phyloP scores from a whole-genome alignment of 106 monocot species.

The Dendrobium huoshanense region DNA sequence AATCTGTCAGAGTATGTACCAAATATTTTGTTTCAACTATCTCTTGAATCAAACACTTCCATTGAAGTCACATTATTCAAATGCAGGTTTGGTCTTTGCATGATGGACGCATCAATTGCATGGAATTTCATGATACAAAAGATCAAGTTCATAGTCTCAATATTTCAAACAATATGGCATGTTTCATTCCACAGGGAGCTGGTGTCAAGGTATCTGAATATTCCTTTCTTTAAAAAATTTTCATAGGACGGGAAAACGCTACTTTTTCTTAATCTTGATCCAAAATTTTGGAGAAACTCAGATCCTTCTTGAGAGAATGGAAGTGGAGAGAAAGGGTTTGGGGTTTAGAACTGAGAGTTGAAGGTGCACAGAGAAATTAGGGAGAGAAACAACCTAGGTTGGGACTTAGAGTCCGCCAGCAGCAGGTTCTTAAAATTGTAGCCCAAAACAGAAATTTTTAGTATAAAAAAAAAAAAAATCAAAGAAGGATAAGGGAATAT shows the following conservation, averaged over 20 bases:
- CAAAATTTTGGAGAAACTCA: no score
- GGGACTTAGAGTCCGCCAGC: no score
- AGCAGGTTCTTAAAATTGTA: no score
- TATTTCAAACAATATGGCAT: constrained; percentile 38
- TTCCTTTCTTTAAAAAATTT: not conserved
- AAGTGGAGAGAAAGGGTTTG: no score
- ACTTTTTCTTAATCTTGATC: not conserved
- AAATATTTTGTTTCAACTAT: not conserved
- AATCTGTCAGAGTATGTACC: constrained; percentile 30
- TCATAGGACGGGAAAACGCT: no score
- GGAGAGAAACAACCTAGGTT: no score
- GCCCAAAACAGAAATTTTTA: no score
- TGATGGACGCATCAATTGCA: constrained; percentile 22
- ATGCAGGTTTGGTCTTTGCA: constrained; percentile 37
- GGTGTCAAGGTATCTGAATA: constrained; percentile 41
- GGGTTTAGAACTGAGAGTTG: no score
- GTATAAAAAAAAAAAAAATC: no score
- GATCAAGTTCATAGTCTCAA: constrained; percentile 38
- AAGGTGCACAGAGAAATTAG: no score
- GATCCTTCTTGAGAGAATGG: no score
- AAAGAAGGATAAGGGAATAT: no score
- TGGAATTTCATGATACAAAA: constrained; percentile 43
- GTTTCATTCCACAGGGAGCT: constrained; percentile 46
- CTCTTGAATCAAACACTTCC: not conserved
- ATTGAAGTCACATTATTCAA: not conserved